A percentile compares a stretch with the other conserved stretches of the same genome.
Conservation (phyloP, 2,329 filamentous ascomycete genomes). For the Paracoccidioides brasiliensis region DNA sequence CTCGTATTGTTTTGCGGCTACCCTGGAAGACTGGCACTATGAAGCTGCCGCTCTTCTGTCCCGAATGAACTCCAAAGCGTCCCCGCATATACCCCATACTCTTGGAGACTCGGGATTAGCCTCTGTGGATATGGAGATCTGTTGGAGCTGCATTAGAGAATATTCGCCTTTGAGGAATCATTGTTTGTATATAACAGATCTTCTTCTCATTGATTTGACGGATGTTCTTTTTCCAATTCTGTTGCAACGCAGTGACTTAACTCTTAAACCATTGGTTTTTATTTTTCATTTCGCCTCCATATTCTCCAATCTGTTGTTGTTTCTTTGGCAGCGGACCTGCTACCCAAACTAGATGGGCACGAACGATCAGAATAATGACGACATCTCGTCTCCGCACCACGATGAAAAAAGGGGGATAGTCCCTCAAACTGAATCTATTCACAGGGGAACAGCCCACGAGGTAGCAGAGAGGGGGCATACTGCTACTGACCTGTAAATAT, state of each 20-base stretch:
- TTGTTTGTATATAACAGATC: too few species aligned
- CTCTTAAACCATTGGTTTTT: not conserved
- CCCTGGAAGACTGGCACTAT: too few species aligned
- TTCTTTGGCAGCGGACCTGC: not conserved
- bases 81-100: not conserved
- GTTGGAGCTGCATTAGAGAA: too few species aligned
- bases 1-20: not conserved
- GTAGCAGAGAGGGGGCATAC: slow-evolving; percentile 34
- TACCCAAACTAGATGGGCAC: not conserved
- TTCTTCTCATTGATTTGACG: too few species aligned
- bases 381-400: not conserved
- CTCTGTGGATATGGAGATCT: too few species aligned
- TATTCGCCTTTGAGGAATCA: too few species aligned
- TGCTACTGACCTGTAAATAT: slow-evolving; percentile 36
- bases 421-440: not conserved
- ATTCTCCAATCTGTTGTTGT: not conserved
- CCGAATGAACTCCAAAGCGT: not conserved
- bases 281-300: too few species aligned
- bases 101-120: too few species aligned
- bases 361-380: not conserved
- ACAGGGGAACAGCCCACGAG: slow-evolving; percentile 15
- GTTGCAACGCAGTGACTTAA: too few species aligned
- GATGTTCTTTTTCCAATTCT: too few species aligned
- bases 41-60: not conserved
- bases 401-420: not conserved